Conservation (phyloP, 352 stramenopile genomes). For the Phytophthora macrochlamydospora region DNA sequence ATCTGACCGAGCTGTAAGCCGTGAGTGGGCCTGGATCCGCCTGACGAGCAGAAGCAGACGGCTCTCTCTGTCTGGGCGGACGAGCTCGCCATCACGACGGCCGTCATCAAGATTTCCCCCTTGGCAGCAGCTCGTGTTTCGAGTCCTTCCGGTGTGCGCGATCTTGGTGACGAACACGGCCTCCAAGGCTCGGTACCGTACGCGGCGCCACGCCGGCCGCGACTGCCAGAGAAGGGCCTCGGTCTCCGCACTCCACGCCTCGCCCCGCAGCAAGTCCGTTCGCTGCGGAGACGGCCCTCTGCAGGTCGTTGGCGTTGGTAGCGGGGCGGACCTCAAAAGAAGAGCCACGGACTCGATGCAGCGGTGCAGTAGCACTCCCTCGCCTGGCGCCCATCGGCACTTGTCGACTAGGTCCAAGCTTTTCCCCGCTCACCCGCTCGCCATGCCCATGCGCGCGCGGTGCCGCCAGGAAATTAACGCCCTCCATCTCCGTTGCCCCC, state of each 20-base stretch:
- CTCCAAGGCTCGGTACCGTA: slow-evolving; percentile 1
- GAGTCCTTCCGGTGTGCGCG: not conserved
- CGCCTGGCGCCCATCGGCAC: slow-evolving; percentile 2
- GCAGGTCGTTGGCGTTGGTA: too few relatives aligned
- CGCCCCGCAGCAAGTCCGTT: not conserved
- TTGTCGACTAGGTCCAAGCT: not conserved
- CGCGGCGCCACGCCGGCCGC: not conserved
- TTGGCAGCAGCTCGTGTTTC: not conserved
- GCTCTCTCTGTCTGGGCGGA: not conserved
- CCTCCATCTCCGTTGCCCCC: slow-evolving; percentile 27
- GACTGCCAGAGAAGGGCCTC: slow-evolving; percentile 34
- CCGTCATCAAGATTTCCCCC: not conserved
- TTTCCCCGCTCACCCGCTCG: not conserved
- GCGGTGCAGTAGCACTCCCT: slow-evolving; percentile 6
- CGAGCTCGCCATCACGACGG: not conserved
- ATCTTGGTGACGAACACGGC: slow-evolving; percentile 31
- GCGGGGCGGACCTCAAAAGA: slow-evolving; percentile 20
- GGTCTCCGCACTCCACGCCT: slow-evolving; percentile 13
- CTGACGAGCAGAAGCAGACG: not conserved
- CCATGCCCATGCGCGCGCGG: not conserved
- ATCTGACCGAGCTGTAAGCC: not conserved
- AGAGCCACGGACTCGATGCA: not conserved
- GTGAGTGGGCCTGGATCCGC: not conserved
- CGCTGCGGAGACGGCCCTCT: too few relatives aligned
- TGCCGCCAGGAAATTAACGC: not conserved